Evolutionary conservation across 352 stramenopile genomes (phyloP), one percentile per base, ranked within the genome.

Genomic region (Globisporangium radiosum): DNA sequence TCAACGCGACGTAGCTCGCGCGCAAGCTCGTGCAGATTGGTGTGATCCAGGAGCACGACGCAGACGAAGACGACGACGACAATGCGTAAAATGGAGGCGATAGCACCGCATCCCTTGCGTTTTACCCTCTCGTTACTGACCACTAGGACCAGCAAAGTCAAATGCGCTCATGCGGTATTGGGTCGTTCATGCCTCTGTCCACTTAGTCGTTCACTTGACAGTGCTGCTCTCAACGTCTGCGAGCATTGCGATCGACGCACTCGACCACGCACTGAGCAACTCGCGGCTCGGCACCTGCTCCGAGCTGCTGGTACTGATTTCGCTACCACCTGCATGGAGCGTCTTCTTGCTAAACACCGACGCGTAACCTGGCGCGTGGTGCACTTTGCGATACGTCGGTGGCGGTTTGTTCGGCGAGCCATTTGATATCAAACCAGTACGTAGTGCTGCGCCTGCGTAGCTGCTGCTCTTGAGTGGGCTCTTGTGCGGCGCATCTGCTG

Each of bases 21-120:
- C 70, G 64, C 15, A 80, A 77, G 44, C 60, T 92, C 50, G 76
- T 77, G 25, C 66, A 73, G 36, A 88, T 92, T 33, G 79, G 81
- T 19, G 77, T 68, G 1, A 73, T 92, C 55, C 64, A 71, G 1
- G 70, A 81, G 47, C 67, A 72, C 60, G 67, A 78, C 57, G 65
- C 54, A 6, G 69, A 84, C 39, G 70, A 84, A 39, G 59, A 70
- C 9, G 60, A 66, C 11, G 55, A 57, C 17, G 60, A 66, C 17
- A 54, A 57, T n/a, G 50, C 36, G 14, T 49, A 49, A 39, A 13
- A 44, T 44, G 40, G 40, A 44, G 7, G 11, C 11, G 40, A 44
- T 44, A 44, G 40, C 40, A 33, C 25, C 25, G 25, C 25, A 33
- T 33, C 25, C 25, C 25, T 33, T 33, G 3, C 25, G 25, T 3